Evolutionary conservation across 2,329 filamentous ascomycete genomes (phyloP), one percentile per base, ranked within the genome.

Genomic region (Aphanocladium album): DNA sequence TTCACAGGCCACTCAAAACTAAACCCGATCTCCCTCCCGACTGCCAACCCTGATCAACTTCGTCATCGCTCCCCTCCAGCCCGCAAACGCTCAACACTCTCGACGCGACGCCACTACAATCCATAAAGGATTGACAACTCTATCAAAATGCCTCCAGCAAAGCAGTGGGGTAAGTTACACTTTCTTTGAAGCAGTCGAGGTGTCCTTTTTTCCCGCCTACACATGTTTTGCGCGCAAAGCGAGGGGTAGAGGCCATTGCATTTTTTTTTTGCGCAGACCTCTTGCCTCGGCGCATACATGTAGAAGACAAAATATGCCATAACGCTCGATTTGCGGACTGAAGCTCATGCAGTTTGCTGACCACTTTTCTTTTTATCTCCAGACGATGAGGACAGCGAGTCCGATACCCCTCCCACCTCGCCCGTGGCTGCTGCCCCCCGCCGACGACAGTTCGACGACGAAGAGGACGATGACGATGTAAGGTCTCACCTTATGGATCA

Each of bases 391-490:
- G 71, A 76, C 54, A 73, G 71, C 60, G 74, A 76, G 39, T 71
- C 69, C 49, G 72, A 71, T 65, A 72, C 71, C 66, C 70, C 69
- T 58, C 64, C 70, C 49, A 67, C 71, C 53, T 68, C 70, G 35
- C 72, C 74, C 2, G 67, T 73, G 52, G 73, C 70, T 43, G 72
- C 71, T 23, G 70, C 72, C 61, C 68, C 71, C 57, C 78, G 80
- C 65, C 78, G 80, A 64, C 76, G 73, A 63, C 77, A 95, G 79
- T 96, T 96, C 71, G 92, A 95, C 68, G 93, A 98, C 68, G 93
- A 98, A 74, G 93, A 96, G 76, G 89, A 93, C 37, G 87, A 89
- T 66, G 81, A 80, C 68, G 91, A 96, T 76, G 93, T 93, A 83
- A 70, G 82, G 73, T 43, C 21, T 2, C 11, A n/a, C 2, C 12